Evolutionary conservation across 176 grass and related monocot genomes (phyloP).

Genomic region (Thalia dealbata): DNA sequence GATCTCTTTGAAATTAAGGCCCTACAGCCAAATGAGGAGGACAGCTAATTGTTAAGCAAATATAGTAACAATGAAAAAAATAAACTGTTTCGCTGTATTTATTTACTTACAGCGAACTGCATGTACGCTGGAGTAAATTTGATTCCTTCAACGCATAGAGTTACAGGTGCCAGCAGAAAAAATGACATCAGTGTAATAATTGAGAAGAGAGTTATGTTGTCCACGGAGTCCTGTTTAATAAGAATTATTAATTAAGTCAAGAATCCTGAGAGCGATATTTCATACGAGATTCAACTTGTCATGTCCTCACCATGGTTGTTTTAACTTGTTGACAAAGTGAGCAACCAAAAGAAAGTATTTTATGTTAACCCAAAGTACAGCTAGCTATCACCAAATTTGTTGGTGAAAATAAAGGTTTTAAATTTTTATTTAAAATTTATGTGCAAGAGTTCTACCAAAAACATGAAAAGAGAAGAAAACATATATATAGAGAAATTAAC

Average conservation of each 20-base stretch:
- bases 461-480: not conserved
- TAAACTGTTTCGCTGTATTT: not conserved
- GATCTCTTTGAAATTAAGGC: conserved; percentile 55
- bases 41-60: not conserved
- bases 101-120: conserved; percentile 35
- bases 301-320: not conserved
- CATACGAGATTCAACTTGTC: not conserved
- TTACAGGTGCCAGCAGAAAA: conserved; percentile 45
- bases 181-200: conserved; percentile 56
- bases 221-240: conserved; percentile 42
- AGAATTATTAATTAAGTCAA: not conserved
- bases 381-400: not conserved
- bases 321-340: not conserved
- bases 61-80: not conserved
- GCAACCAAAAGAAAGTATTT: not conserved
- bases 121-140: conserved; percentile 62
- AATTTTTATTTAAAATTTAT: not conserved
- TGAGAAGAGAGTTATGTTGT: conserved; percentile 76
- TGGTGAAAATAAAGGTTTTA: not conserved
- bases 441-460: too few species aligned
- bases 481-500: not conserved
- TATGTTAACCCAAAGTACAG: not conserved
- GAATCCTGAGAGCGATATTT: not conserved
- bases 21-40: conserved; percentile 27
- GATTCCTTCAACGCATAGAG: conserved; percentile 44